Conservation (phyloP, 2,329 filamentous ascomycete species). For the Blumeria hordei region DNA sequence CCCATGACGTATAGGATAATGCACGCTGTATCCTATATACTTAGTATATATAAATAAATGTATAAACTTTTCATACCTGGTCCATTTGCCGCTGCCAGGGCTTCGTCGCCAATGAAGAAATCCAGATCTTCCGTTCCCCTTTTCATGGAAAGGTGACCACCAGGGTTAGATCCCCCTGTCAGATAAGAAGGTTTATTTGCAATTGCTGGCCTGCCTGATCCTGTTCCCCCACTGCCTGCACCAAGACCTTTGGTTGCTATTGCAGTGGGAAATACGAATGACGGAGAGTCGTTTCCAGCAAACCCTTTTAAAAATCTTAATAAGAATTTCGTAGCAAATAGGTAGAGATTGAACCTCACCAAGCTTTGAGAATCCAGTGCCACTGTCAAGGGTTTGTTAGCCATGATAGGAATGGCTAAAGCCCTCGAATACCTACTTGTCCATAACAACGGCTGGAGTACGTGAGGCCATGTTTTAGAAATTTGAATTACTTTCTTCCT, state of each 20-base stretch:
- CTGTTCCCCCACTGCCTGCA: constrained; percentile 47
- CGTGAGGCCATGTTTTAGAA: constrained; percentile 66
- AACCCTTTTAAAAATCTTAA: constrained; percentile 39
- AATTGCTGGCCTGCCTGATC: constrained; percentile 71
- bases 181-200: constrained; percentile 90
- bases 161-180: constrained; percentile 64
- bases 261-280: constrained; percentile 95
- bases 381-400: constrained; percentile 30
- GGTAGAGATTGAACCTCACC: constrained; percentile 31
- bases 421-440: constrained; percentile 53
- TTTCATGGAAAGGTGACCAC: constrained; percentile 69
- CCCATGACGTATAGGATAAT: constrained; percentile 93
- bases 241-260: constrained; percentile 79
- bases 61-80: constrained; percentile 33
- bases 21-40: constrained; percentile 59
- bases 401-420: neutral
- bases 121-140: constrained; percentile 92
- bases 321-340: constrained; percentile 1
- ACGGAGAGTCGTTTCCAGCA: constrained; percentile 95
- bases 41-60: constrained; percentile 5
- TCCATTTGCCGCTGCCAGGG: constrained; percentile 57
- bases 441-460: constrained; percentile 99
- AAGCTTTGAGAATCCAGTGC: constrained; percentile 97
- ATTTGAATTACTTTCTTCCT: neutral
- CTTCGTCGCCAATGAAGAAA: constrained; percentile 97